Evolutionary conservation across 2,329 filamentous ascomycete species (phyloP).

Genomic region (Aspergillus melleus): DNA sequence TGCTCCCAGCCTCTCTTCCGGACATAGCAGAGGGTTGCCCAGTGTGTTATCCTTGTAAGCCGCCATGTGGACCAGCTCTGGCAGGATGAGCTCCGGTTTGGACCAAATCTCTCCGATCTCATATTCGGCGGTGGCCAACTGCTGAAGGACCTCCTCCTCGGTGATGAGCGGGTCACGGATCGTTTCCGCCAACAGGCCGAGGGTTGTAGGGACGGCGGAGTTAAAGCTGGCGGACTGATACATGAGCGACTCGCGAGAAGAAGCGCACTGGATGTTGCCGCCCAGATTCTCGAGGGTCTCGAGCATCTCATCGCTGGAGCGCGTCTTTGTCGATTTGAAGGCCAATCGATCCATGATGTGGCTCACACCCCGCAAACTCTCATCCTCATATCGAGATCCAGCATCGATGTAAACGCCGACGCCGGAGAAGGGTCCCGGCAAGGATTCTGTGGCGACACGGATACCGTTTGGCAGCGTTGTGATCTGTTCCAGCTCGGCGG

Average conservation of each 20-base stretch:
- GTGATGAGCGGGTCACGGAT: constrained; percentile 84
- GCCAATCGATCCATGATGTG: constrained; percentile 95
- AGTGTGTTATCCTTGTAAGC: constrained; percentile 96
- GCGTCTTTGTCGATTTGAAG: constrained; percentile 79
- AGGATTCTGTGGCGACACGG: constrained; percentile 88
- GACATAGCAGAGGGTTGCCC: constrained; percentile 89
- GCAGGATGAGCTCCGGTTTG: constrained; percentile 92
- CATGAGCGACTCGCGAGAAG: constrained; percentile 94
- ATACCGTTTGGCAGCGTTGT: constrained; percentile 90
- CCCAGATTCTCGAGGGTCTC: constrained; percentile 84
- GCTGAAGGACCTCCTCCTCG: constrained; percentile 80
- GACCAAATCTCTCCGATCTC: constrained; percentile 98
- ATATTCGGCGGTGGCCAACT: constrained; percentile 88
- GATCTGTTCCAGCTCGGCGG: constrained; percentile 80
- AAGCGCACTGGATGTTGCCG: constrained; percentile 96
- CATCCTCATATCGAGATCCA: constrained; percentile 90
- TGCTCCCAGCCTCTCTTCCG: constrained; percentile 72
- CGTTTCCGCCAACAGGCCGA: constrained; percentile 86
- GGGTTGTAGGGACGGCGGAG: constrained; percentile 77
- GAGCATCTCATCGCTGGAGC: constrained; percentile 79
- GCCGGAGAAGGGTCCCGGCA: constrained; percentile 91
- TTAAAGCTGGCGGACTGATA: constrained; percentile 99
- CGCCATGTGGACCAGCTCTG: constrained; percentile 91
- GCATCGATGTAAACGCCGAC: constrained; percentile 96
- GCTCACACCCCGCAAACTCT: constrained; percentile 80